Evolutionary conservation across 345 rosid species (phyloP).

Genomic region (Ceriops zippeliana): DNA sequence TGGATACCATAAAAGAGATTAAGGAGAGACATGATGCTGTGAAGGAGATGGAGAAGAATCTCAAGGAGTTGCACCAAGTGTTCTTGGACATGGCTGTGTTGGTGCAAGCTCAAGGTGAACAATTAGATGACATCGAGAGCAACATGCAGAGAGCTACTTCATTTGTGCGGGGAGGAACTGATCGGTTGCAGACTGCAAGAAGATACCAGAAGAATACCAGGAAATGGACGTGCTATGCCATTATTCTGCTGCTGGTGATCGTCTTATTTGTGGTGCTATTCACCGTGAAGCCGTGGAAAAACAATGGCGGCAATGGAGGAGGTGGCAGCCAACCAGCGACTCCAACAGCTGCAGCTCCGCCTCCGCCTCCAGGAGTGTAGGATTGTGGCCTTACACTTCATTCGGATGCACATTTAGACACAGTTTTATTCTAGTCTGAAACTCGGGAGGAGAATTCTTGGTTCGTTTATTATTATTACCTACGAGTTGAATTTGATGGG

Average conservation of each 20-base stretch:
- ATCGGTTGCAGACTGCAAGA: slow-evolving; percentile 55
- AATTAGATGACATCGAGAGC: slow-evolving; percentile 75
- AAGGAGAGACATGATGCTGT: slow-evolving; percentile 92
- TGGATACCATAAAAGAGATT: slow-evolving; percentile 75
- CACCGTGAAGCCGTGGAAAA: slow-evolving; percentile 60
- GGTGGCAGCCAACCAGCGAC: slow-evolving; percentile 17
- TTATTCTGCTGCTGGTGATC: slow-evolving; percentile 57
- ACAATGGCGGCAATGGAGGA: slow-evolving; percentile 26
- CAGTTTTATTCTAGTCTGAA: neutral
- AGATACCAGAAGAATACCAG: slow-evolving; percentile 64
- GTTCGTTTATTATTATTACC: neutral
- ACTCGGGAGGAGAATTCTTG: slow-evolving; percentile 3
- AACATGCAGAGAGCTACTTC: slow-evolving; percentile 74
- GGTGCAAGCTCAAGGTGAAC: slow-evolving; percentile 73
- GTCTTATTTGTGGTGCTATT: slow-evolving; percentile 53
- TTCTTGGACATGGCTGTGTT: slow-evolving; percentile 83
- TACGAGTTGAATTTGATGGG: slow-evolving; percentile 8
- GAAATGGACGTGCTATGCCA: slow-evolving; percentile 74
- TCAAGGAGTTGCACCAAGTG: slow-evolving; percentile 83
- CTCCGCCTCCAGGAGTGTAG: neutral
- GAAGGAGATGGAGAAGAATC: slow-evolving; percentile 71
- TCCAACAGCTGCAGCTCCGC: slow-evolving; percentile 5
- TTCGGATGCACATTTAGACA: neutral
- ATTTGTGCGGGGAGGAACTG: slow-evolving; percentile 55
- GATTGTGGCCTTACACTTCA: neutral